Base-by-base conservation (phyloP, 2,329 filamentous ascomycete species). In the Zasmidium cellare region DNA sequence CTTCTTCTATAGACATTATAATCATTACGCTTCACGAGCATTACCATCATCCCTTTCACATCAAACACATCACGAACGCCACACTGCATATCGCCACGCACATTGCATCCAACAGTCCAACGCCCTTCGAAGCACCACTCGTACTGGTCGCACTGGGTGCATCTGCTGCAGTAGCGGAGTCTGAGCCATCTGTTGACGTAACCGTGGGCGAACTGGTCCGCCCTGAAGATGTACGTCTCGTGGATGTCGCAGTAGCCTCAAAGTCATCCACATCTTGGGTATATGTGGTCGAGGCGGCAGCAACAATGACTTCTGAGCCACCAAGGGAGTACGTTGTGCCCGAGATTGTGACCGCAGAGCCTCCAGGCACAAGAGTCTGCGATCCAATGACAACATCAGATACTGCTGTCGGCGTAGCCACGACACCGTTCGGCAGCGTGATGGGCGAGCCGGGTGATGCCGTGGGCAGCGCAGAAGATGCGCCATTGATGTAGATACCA, bases 351-450 rank as follows among this genome's bases (percentile, higher is more conserved):
- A 61, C 35, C 6, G 56, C 56, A 35, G 51, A 22, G 14, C 56
- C 53, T 23, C 56, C 50, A 51, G 74, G 3, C 66, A 46, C 7
- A 2, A 62, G 47, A 2, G 58, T 62, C 19, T 55, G 52, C 0
- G 55, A 50, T 3, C 48, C 58, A 9, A 61, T 25, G 1, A 61
- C 46, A 3, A 58, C 31, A n/a, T 55, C 24, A 20, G 58, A 25
- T 3, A 47, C 55, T 19, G 45, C 23, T 23, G 49, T 61, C 2
- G 55, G 59, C 3, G 56, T 61, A 20, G 59, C 59, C 6, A 58
- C 38, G 12, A 58, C 31, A 2, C 56, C 59, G 22, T 55, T 54
- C 12, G 56, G 22, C 3, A 61, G 41, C 3, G 59, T 56, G 9
- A 61, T 51, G 1, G 46, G 35, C 14, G 46, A 45, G 1, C 49